Conservation (phyloP, 1,284 basidiomycete species). For the Uromyces viciae-fabae region DNA sequence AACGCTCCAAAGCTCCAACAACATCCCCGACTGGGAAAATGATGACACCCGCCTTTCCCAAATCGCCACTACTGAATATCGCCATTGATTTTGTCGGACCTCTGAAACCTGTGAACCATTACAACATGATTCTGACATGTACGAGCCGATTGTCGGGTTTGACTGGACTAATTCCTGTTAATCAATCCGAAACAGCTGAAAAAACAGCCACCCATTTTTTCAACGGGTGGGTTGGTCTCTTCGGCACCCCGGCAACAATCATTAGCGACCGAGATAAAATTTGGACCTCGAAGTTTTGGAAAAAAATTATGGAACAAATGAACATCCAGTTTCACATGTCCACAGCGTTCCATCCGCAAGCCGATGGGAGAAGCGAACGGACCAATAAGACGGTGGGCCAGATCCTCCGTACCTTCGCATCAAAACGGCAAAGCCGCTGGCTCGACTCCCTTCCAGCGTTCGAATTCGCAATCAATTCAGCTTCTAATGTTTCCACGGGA, state of each 20-base stretch:
- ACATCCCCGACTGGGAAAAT: background rate
- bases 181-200: background rate
- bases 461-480: background rate
- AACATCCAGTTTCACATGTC: background rate
- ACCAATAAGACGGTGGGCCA: slow-evolving; percentile 53
- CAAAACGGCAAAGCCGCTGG: slow-evolving; percentile 48
- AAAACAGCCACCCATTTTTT: background rate
- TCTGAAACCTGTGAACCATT: background rate
- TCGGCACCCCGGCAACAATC: slow-evolving; percentile 48
- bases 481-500: background rate
- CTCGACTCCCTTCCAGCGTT: background rate
- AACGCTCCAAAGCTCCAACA: slow-evolving; percentile 43
- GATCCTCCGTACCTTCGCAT: slow-evolving; percentile 33
- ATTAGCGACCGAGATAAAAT: slow-evolving; percentile 50
- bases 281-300: slow-evolving; percentile 52
- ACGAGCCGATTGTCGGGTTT: background rate
- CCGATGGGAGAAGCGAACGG: slow-evolving; percentile 46
- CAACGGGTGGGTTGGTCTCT: background rate
- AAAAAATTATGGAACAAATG: slow-evolving; percentile 8
- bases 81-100: background rate
- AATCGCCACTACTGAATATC: slow-evolving; percentile 23
- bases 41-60: slow-evolving; percentile 26
- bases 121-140: background rate
- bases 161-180: background rate
- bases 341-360: slow-evolving; percentile 49